Evolutionary conservation across 2,329 filamentous ascomycete species (phyloP), one percentile per base, ranked within the genome.

Genomic region (Aspergillus ustus): DNA sequence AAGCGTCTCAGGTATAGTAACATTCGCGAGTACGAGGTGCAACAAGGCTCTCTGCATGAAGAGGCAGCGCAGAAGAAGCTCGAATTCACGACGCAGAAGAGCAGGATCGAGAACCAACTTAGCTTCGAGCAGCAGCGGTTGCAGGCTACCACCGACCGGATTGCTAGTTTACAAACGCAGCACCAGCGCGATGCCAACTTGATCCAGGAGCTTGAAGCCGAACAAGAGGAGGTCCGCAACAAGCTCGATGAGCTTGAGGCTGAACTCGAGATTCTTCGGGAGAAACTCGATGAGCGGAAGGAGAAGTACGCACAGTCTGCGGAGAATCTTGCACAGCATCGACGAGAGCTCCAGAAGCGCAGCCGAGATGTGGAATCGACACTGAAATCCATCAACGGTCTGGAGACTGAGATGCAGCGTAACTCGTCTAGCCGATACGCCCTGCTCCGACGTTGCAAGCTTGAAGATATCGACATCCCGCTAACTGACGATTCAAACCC

Each of bases 11-110:
- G 93, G 0, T 98, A 97, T 75, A 84, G 87, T 61, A 90, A 96
- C 70, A 96, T 99, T 66, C 91, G 94, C 61, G 91, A 92, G 61
- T 99, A 98, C 71, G 93, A 98, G 74, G 90, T 90, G 28, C 93
- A 96, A 68, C 95, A 98, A 78, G 94, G 95, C 52, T 93, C 91
- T 46, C 82, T 96, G 52, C 93, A 98, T 76, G 92, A 97, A 75
- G 92, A 98, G 74, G 91, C 91, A 49, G 89, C 89, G 0, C 89
- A 95, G 77, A 93, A 93, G 81, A 92, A 92, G 65, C 88, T 91
- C 57, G 89, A 93, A 67, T 98, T 97, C 70, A 91, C 90, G 59
- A 88, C 90, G 4, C 95, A 99, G 74, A 85, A 84, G 67, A 87
- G 83, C 63, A 83, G 81, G 56, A 81, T 90, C 51, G 81, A 87